Conservation (phyloP, 257 asterid species). For the Ligustrum vulgare region DNA sequence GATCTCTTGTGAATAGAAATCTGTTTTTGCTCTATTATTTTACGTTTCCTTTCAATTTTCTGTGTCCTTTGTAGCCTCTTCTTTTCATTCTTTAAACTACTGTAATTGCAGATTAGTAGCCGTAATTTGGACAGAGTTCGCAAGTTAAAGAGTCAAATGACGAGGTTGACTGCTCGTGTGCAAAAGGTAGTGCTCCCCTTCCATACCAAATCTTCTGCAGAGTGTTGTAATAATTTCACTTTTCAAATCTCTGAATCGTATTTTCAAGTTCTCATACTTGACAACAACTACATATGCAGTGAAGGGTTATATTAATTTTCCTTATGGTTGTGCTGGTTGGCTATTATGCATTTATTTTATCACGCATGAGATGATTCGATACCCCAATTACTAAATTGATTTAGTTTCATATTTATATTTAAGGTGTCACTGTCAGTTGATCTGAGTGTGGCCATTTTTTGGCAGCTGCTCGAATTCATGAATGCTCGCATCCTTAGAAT, state of each 20-base stretch:
- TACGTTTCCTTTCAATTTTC: not conserved
- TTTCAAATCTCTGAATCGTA: not conserved
- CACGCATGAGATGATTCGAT: not conserved
- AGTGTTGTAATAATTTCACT: not conserved
- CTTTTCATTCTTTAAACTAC: not conserved
- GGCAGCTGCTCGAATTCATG: not conserved
- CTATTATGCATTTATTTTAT: not conserved
- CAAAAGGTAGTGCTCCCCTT: conserved; percentile 60
- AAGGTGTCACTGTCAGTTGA: not conserved
- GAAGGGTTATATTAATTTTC: not conserved
- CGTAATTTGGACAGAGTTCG: conserved; percentile 93
- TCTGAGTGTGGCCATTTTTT: not conserved
- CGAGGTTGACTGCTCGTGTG: conserved; percentile 92
- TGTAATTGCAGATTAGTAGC: conserved; percentile 77
- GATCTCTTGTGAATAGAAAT: not conserved
- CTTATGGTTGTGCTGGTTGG: not conserved
- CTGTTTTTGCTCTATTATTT: not conserved
- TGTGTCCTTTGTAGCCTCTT: not conserved
- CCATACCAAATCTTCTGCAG: conserved; percentile 3
- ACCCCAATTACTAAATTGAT: not conserved
- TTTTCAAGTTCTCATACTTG: not conserved
- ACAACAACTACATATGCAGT: not conserved
- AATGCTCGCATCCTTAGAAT: not conserved
- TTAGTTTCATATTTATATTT: too few relatives aligned
- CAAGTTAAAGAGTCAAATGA: conserved; percentile 89